These are phyloP conservation scores for Iris macrosiphon DNA, from an alignment of 106 monocot species.

Conservation along the genomic window DNA sequence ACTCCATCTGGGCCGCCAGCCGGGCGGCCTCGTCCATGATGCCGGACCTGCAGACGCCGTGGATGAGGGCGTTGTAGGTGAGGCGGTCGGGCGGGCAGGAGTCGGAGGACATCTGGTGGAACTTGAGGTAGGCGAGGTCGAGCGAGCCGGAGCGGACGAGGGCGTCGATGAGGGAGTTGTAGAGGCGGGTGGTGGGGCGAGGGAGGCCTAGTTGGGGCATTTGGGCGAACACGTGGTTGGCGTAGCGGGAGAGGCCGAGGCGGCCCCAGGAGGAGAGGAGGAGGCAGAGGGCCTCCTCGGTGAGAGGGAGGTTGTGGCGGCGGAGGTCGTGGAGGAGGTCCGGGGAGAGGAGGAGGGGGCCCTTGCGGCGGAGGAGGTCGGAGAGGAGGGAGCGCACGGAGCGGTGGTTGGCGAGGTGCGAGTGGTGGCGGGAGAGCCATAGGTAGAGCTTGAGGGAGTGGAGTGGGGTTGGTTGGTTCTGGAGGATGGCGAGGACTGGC, in stretches of 20 bases:
- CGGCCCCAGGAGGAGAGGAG: conserved; percentile 76
- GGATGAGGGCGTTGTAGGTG: conserved; percentile 83
- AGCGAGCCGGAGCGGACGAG: conserved; percentile 64
- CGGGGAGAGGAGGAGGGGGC: conserved; percentile 55
- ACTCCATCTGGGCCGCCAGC: conserved; percentile 82
- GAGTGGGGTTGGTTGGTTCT: conserved; percentile 30
- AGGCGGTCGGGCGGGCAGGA: conserved; percentile 69
- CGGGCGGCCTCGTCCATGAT: conserved; percentile 74
- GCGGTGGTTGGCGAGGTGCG: conserved; percentile 29
- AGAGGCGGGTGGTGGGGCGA: conserved; percentile 53
- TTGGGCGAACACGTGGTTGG: conserved; percentile 67
- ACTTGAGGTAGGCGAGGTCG: conserved; percentile 81
- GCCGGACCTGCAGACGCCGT: conserved; percentile 78
- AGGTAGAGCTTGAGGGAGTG: conserved; percentile 59
- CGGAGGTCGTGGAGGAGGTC: conserved; percentile 52
- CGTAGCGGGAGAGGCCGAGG: conserved; percentile 75
- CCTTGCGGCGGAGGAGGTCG: conserved; percentile 50
- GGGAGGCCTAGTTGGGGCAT: conserved; percentile 47
- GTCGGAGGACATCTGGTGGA: conserved; percentile 93
- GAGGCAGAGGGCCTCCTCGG: conserved; percentile 63
- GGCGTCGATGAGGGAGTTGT: conserved; percentile 79
- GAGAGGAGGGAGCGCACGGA: conserved; percentile 33
- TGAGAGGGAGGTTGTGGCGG: conserved; percentile 32
- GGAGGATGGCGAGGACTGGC: conserved; percentile 27
- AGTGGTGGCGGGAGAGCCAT: conserved; percentile 52